phyloP scores from a whole-genome alignment of 2,329 filamentous ascomycete genomes.

The Colletotrichum musicola region DNA sequence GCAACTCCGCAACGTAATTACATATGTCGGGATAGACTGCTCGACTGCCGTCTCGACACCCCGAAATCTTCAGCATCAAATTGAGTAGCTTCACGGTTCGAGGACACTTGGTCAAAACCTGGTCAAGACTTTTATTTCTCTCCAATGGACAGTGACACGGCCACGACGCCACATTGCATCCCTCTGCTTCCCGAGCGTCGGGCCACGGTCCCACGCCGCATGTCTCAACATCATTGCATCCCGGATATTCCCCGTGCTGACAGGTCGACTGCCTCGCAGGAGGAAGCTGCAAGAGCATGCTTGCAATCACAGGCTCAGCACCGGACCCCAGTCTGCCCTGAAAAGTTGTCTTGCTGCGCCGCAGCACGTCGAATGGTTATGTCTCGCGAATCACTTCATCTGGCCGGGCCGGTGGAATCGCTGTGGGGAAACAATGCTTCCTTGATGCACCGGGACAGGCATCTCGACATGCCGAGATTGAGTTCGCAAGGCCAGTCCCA shows the following conservation, averaged over 20 bases:
- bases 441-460: constrained; percentile 9
- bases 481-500: not conserved
- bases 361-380: constrained; percentile 12
- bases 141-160: not conserved
- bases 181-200: too few species aligned
- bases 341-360: constrained; percentile 1
- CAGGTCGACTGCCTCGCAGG: not conserved
- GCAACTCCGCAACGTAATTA: too few species aligned
- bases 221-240: constrained; percentile 11
- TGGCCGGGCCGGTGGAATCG: constrained; percentile 18
- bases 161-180: not conserved
- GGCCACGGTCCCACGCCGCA: not conserved
- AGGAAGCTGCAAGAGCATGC: constrained; percentile 3
- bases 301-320: constrained; percentile 3
- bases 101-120: too few species aligned
- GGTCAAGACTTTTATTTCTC: not conserved
- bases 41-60: too few species aligned
- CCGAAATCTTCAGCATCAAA: too few species aligned
- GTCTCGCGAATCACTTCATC: constrained; percentile 21
- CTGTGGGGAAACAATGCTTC: constrained; percentile 10
- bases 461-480: constrained; percentile 23
- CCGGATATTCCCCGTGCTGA: not conserved
- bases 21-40: too few species aligned
- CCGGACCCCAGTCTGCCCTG: not conserved
- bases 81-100: too few species aligned